Percentiles rank a stretch among this genome's conserved stretches.
Conservation (phyloP, 495 filamentous ascomycete species). For the Talaromyces borbonicus region DNA sequence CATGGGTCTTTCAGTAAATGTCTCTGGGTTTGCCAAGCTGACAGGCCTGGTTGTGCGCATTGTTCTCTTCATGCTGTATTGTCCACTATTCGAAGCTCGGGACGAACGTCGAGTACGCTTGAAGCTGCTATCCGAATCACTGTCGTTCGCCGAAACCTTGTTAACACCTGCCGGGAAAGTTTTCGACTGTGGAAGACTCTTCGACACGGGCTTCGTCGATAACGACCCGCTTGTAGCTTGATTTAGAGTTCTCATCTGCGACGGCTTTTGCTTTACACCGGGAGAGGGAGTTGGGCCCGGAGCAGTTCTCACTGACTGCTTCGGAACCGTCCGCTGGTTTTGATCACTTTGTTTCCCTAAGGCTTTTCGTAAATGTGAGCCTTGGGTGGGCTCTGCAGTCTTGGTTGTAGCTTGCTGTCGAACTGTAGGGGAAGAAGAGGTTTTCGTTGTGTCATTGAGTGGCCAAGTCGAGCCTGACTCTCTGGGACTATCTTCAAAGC, state of each 20-base stretch:
- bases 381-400: background rate
- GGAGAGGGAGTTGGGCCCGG: background rate
- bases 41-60: constrained; percentile 34
- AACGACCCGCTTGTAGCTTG: background rate
- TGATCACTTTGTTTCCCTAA: background rate
- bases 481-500: too few species aligned
- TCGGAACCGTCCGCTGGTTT: background rate
- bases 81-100: constrained; percentile 20
- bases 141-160: constrained; percentile 40
- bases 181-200: constrained; percentile 1
- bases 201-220: background rate
- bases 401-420: background rate
- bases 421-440: background rate
- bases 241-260: background rate
- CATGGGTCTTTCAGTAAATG: constrained; percentile 19
- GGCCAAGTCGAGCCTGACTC: constrained; percentile 8
- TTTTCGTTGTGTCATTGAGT: background rate
- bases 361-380: constrained; percentile 6
- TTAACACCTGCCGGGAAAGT: constrained; percentile 1
- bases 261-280: background rate
- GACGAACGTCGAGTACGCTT: constrained; percentile 33
- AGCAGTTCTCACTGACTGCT: background rate
- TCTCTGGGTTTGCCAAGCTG: constrained; percentile 14
- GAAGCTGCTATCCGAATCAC: constrained; percentile 56
- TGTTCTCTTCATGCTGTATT: constrained; percentile 44